These are phyloP conservation scores for Chimonanthus praecox DNA, from an alignment of 164 flowering plant species.

Conservation along the genomic window DNA sequence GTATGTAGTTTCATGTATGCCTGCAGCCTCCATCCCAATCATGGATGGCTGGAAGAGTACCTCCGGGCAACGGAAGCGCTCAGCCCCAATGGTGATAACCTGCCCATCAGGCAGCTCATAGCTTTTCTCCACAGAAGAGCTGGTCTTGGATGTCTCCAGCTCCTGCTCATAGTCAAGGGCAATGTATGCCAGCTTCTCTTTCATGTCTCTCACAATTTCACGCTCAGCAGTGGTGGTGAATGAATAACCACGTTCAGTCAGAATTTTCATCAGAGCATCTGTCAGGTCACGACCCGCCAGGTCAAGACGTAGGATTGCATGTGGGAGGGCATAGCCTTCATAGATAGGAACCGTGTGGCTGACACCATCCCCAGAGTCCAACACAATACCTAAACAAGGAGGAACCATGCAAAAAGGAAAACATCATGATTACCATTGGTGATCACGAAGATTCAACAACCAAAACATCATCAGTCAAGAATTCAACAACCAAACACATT, in stretches of 20 bases:
- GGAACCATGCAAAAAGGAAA: neutral
- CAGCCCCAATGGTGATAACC: conserved; percentile 82
- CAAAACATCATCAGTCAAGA: no score
- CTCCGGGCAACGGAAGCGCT: conserved; percentile 84
- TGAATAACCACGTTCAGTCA: conserved; percentile 67
- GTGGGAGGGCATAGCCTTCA: conserved; percentile 74
- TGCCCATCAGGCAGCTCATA: conserved; percentile 76
- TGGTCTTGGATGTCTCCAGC: conserved; percentile 54
- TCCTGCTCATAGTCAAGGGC: conserved; percentile 76
- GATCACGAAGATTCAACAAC: neutral
- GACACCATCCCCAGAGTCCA: conserved; percentile 76
- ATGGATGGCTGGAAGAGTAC: conserved; percentile 81
- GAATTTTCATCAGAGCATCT: conserved; percentile 59
- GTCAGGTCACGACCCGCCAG: conserved; percentile 71
- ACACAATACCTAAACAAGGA: conserved; percentile 48
- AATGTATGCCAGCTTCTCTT: conserved; percentile 62
- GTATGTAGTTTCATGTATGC: conserved; percentile 75
- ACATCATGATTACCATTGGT: neutral
- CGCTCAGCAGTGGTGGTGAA: conserved; percentile 79
- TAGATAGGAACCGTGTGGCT: conserved; percentile 73
- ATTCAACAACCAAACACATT: no score
- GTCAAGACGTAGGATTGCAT: conserved; percentile 74
- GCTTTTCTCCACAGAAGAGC: conserved; percentile 69
- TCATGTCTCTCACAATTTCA: conserved; percentile 73
- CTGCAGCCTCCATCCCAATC: conserved; percentile 79